A percentile compares a stretch with the other conserved stretches of the same genome.
These are phyloP conservation scores for Meyerozyma carpophila DNA, from an alignment of 1,139 yeast species.

Conservation along the genomic window DNA sequence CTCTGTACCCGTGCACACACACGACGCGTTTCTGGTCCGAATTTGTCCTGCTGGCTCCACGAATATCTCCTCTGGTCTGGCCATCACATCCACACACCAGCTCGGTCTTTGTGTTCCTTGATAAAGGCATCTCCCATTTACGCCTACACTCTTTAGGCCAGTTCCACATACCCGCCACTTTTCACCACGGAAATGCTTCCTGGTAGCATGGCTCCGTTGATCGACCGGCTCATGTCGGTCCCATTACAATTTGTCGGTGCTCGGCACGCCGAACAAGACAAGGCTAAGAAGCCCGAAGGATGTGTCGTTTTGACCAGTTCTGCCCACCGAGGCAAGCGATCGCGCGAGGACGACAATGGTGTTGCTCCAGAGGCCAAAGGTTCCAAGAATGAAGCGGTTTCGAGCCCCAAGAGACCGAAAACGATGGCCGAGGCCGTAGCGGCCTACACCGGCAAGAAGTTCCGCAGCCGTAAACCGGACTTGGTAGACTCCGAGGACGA, in stretches of 20 bases:
- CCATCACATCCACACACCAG: not conserved
- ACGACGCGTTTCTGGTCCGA: no score
- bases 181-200: not conserved
- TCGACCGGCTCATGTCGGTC: slow-evolving; percentile 53
- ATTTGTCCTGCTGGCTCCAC: no score
- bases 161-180: not conserved
- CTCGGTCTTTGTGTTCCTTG: not conserved
- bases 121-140: not conserved
- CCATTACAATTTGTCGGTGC: slow-evolving; percentile 60
- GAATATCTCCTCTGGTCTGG: no score
- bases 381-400: not conserved
- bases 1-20: no score
- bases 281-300: slow-evolving; percentile 26
- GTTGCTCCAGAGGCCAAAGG: not conserved
- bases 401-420: slow-evolving; percentile 28
- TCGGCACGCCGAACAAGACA: slow-evolving; percentile 30
- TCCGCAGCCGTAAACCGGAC: slow-evolving; percentile 12
- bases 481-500: slow-evolving; percentile 1
- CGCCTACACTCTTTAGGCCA: not conserved
- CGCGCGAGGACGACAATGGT: not conserved
- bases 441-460: slow-evolving; percentile 50
- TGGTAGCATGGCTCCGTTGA: slow-evolving; percentile 24
- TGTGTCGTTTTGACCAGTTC: slow-evolving; percentile 36
- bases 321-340: not conserved
- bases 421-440: slow-evolving; percentile 62